Evolutionary conservation across 352 stramenopile species (phyloP), one percentile per base, ranked within the genome.

Genomic region (Globisporangium cylindrosporum): DNA sequence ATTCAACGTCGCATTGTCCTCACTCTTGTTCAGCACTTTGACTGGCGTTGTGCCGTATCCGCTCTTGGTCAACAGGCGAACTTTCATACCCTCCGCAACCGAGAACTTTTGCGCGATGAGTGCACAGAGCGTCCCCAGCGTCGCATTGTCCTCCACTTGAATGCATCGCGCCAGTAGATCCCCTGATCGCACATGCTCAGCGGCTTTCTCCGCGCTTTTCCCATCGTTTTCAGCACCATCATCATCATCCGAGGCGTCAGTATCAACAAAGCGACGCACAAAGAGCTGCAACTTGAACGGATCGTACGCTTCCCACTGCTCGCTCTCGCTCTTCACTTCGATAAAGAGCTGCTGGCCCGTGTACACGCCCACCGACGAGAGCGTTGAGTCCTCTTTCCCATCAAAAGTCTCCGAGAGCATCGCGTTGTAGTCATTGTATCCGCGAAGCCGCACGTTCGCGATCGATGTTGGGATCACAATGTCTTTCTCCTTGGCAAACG

Each of bases 351-450:
- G 82, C 48, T 91, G 83, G 12, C 84, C 83, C n/a, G 76, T 69
- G 63, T 90, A 94, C 51, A 94, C 78, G 27, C 84, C 76, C 49
- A 93, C 55, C 7, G 83, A 75, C 22, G 74, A 73, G 15, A 93
- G 72, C 0, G 80, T 80, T 69, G 80, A 79, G 27, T 86, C 70
- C 36, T 92, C 80, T 51, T 80, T 77, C 20, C 75, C 74, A 54
- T 83, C 78, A 64, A 85, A 93, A 9, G 83, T 84, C 36, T 93
- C 84, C 0, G 74, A 87, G 3, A 92, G 65, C 34, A 92, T 58
- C 20, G 78, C 81, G 25, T 82, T 92, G 69, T 94, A 94, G 41
- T 93, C 84, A 53, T 90, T 93, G 71, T 92, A 94, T 8, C 76
- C 73, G 0, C 87, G 81, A 29, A 94, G 67, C 4, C 87, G 77